Evolutionary conservation across 1,139 yeast genomes (phyloP).

Genomic region (Lodderomyces metapsilosis): DNA sequence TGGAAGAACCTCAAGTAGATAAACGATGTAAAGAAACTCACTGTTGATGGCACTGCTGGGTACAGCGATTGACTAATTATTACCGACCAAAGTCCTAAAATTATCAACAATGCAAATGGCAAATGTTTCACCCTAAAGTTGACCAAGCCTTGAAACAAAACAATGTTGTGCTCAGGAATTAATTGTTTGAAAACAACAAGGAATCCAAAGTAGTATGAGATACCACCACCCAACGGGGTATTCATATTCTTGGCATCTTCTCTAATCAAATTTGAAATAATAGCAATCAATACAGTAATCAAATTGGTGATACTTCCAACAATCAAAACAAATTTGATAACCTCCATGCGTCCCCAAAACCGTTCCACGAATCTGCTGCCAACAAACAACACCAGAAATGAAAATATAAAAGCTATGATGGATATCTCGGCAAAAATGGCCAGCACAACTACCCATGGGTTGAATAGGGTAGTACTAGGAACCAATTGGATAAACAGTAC

Average conservation of each 20-base stretch:
- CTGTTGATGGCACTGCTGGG: slow-evolving; percentile 65
- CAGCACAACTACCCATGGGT: slow-evolving; percentile 78
- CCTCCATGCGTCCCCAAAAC: slow-evolving; percentile 61
- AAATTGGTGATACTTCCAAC: slow-evolving; percentile 63
- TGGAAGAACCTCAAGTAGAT: slow-evolving; percentile 76
- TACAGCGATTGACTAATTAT: slow-evolving; percentile 35
- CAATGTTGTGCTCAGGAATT: slow-evolving; percentile 83
- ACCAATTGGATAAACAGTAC: slow-evolving; percentile 70
- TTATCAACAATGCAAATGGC: slow-evolving; percentile 58
- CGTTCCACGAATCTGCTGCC: slow-evolving; percentile 53
- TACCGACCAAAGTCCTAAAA: slow-evolving; percentile 47
- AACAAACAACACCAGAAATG: slow-evolving; percentile 49
- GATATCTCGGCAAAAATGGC: slow-evolving; percentile 72
- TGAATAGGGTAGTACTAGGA: slow-evolving; percentile 56
- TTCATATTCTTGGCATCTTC: slow-evolving; percentile 40
- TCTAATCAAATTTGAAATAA: slow-evolving; percentile 36
- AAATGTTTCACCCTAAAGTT: slow-evolving; percentile 72
- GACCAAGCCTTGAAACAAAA: slow-evolving; percentile 59
- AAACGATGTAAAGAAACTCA: slow-evolving; percentile 72
- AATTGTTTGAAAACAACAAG: slow-evolving; percentile 85
- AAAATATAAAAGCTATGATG: slow-evolving; percentile 47
- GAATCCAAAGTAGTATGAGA: slow-evolving; percentile 69
- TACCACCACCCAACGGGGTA: slow-evolving; percentile 67
- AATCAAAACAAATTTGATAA: slow-evolving; percentile 56
- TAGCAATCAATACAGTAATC: slow-evolving; percentile 42